These are phyloP conservation scores for Scorias spongiosa DNA, from an alignment of 2,329 filamentous ascomycete genomes.

Conservation along the genomic window DNA sequence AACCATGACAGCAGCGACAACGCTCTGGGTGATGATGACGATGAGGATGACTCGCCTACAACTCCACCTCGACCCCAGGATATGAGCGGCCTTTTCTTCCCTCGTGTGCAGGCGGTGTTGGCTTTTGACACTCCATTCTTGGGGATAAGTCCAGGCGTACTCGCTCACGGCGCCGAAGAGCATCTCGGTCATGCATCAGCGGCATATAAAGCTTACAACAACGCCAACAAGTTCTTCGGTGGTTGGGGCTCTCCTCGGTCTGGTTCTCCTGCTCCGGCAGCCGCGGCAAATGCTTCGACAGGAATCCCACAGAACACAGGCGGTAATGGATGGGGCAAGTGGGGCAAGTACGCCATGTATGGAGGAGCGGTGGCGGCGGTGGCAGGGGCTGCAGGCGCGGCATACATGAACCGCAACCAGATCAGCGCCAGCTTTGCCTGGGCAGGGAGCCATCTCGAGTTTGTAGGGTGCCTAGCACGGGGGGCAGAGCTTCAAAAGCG, in stretches of 20 bases:
- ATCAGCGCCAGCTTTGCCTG: slow-evolving; percentile 63
- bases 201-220: slow-evolving; percentile 52
- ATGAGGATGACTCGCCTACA: slow-evolving; percentile 3
- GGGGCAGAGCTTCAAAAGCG: slow-evolving; percentile 66
- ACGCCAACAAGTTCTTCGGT: slow-evolving; percentile 47
- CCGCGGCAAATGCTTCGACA: slow-evolving; percentile 12
- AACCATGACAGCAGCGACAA: background rate
- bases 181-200: slow-evolving; percentile 63
- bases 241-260: slow-evolving; percentile 5
- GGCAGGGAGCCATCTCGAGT: slow-evolving; percentile 83
- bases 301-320: slow-evolving; percentile 15
- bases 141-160: slow-evolving; percentile 63
- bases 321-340: slow-evolving; percentile 50
- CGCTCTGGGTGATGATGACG: slow-evolving; percentile 1
- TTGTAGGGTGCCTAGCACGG: slow-evolving; percentile 78
- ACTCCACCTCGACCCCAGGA: slow-evolving; percentile 8
- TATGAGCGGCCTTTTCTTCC: slow-evolving; percentile 57
- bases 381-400: slow-evolving; percentile 68
- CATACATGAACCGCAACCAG: slow-evolving; percentile 72
- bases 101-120: slow-evolving; percentile 76
- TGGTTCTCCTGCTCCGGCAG: slow-evolving; percentile 10
- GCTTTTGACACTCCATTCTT: slow-evolving; percentile 92
- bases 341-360: slow-evolving; percentile 73
- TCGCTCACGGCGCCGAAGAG: slow-evolving; percentile 74
- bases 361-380: slow-evolving; percentile 70